Conservation (phyloP, 768 basidiomycete genomes). For the Dacryopinax spathularia region DNA sequence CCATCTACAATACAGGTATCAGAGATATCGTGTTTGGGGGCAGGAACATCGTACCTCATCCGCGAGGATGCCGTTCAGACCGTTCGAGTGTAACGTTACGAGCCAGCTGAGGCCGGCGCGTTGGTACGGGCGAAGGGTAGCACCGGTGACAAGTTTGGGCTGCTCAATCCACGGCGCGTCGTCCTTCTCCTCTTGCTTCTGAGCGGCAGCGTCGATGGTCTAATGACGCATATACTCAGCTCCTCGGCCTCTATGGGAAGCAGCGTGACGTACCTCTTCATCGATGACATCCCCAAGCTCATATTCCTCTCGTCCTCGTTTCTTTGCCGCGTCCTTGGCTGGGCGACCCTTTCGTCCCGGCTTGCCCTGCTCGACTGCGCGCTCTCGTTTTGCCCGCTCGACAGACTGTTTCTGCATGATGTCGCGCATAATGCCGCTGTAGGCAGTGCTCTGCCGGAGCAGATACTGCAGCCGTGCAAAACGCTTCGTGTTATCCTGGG, state of each 20-base stretch:
- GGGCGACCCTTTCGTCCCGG: not conserved
- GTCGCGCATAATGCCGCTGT: constrained; percentile 10
- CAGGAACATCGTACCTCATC: constrained; percentile 20
- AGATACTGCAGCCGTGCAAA: constrained; percentile 4
- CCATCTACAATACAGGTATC: not conserved
- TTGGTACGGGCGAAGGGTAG: constrained; percentile 27
- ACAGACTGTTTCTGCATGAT: constrained; percentile 6
- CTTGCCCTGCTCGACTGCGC: not conserved
- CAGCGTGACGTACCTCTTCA: not conserved
- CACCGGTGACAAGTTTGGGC: constrained; percentile 27
- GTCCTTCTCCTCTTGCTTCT: constrained; percentile 5
- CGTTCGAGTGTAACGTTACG: constrained; percentile 20
- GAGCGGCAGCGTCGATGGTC: constrained; percentile 2
- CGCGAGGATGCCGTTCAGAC: constrained; percentile 21
- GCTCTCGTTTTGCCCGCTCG: not conserved
- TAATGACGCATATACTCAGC: not conserved
- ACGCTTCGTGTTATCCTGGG: not conserved
- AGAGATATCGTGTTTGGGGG: not conserved
- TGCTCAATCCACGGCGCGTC: constrained; percentile 13
- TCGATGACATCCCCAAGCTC: not conserved
- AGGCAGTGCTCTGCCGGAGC: not conserved
- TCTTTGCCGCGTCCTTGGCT: not conserved
- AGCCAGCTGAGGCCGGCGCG: constrained; percentile 19
- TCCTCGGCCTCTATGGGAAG: not conserved
- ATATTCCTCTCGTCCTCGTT: not conserved